Base-by-base conservation (phyloP, 495 filamentous ascomycete genomes). In the Bombardia bombarda region DNA sequence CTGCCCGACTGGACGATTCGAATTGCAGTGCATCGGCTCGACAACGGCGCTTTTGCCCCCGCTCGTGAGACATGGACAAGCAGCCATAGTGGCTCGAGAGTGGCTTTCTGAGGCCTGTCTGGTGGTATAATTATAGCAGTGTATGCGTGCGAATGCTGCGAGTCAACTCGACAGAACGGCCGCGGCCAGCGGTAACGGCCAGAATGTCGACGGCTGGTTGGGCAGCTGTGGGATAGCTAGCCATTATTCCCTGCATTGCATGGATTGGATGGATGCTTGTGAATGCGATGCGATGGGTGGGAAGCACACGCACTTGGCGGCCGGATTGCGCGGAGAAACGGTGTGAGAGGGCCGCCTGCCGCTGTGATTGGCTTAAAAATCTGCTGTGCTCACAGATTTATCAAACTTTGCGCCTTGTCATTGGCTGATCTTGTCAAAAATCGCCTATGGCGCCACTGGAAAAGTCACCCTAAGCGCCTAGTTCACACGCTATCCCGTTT, bases 171-270 rank as follows among this genome's bases (percentile, higher is more conserved):
- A 25, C 45, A 41, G 45, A 35, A n/a, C 31, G 8, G 19, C 17
- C 32, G 24, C 42, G 39, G 49, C 53, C 37, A 59, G 65, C 61
- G 60, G 57, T 53, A 62, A 60, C 33, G 36, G 48, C 53, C 52
- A 43, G 48, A 61, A 62, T 51, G 49, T 37, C 52, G 56, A 61
- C 23, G 63, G 61, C 59, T 68, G 65, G 65, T 66, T 68, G 65
- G 65, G 50, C 55, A 57, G 49, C 42, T 17, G 45, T 17, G 51
- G 47, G 46, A 44, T 50, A 43, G 42, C 38, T n/a, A n/a, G n/a
- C n/a, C n/a, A n/a, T n/a, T 28, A 13, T 2, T 13, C 26, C 26
- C 9, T 13, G 26, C 9, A 2, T 28, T 13, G 26, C 26, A 28
- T 28, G 26, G 9, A 13, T 28, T 28, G 13, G 26, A 8, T 28